These are phyloP conservation scores for Aspergillus niger DNA, from an alignment of 2,329 filamentous ascomycete genomes.

Conservation along the genomic window DNA sequence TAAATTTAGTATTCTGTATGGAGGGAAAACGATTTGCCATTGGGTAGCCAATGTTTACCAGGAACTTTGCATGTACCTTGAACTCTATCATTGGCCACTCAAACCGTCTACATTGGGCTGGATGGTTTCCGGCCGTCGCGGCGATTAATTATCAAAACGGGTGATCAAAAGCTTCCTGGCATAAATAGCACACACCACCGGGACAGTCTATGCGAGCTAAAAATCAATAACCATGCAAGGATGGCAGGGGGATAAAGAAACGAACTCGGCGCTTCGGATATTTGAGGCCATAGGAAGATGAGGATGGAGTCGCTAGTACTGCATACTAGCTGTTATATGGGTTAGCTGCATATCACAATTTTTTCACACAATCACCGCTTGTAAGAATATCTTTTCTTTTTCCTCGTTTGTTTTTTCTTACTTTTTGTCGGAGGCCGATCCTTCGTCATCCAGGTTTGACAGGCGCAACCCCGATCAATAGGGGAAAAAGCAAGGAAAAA, in stretches of 20 bases:
- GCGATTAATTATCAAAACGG: background rate
- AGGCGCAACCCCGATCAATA: background rate
- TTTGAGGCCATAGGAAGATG: no score
- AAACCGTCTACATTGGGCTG: background rate
- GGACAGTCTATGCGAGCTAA: background rate
- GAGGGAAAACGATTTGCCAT: background rate
- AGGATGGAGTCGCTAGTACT: background rate
- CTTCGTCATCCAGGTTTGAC: background rate
- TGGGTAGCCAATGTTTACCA: background rate
- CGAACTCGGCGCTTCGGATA: no score
- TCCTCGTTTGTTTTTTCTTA: background rate
- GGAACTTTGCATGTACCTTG: background rate
- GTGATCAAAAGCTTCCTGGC: constrained; percentile 1
- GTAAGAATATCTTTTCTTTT: background rate
- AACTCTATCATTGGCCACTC: background rate
- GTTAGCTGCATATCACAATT: constrained; percentile 1
- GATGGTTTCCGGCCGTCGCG: background rate
- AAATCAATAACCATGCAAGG: constrained; percentile 5
- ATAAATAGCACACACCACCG: background rate
- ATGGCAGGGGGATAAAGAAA: background rate
- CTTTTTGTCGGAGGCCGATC: background rate
- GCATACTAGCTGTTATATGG: background rate
- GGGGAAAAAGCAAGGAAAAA: background rate
- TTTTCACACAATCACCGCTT: background rate
- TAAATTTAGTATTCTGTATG: background rate